phyloP scores from a whole-genome alignment of 140 eudicot genomes.

The Anethum foeniculum region DNA sequence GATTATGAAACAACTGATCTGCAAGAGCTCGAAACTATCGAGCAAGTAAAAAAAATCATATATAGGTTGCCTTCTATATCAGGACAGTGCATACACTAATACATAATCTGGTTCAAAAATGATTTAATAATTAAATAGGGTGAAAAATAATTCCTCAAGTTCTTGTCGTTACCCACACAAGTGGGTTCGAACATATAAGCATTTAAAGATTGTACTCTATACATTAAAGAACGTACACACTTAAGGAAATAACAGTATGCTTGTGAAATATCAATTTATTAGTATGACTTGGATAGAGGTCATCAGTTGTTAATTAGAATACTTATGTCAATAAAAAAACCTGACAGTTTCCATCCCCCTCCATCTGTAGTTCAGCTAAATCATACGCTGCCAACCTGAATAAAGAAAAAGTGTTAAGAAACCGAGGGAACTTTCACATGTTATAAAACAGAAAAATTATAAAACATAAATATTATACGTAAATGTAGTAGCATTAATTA shows the following conservation, averaged over 20 bases:
- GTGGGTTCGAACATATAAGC: background rate
- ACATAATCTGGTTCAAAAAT: background rate
- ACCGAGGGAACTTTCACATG: background rate
- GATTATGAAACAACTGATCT: constrained; percentile 48
- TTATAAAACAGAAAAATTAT: background rate
- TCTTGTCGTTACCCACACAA: background rate
- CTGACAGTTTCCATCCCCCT: constrained; percentile 66
- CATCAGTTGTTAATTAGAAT: background rate
- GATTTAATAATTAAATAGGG: background rate
- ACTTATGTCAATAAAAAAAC: constrained; percentile 18
- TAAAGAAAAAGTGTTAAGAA: background rate
- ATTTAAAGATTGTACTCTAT: background rate
- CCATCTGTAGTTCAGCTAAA: constrained; percentile 44
- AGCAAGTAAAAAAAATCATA: constrained; percentile 15
- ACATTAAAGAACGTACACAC: background rate
- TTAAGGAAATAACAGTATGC: background rate
- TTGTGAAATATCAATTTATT: background rate
- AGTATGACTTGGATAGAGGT: background rate
- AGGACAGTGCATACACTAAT: background rate
- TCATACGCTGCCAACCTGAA: constrained; percentile 46
- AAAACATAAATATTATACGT: no score
- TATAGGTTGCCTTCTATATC: background rate
- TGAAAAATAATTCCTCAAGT: background rate
- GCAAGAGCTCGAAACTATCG: constrained; percentile 57
- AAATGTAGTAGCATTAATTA: background rate